These are phyloP conservation scores for Camelina neglecta DNA, from an alignment of 345 rosid species.

Conservation along the genomic window DNA sequence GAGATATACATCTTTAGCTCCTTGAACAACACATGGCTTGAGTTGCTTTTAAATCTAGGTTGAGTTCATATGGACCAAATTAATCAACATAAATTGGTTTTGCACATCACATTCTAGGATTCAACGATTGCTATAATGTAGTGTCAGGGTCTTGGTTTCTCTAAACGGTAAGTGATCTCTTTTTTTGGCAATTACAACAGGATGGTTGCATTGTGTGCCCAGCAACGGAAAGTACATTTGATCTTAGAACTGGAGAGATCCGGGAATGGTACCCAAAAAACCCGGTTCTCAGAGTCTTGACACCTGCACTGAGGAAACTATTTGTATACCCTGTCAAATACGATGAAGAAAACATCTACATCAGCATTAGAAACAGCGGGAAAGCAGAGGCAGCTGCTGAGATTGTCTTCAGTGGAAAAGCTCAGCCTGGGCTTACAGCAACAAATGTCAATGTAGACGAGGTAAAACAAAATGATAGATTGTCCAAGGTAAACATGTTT, in stretches of 20 bases:
- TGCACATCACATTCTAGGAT: not conserved
- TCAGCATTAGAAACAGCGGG: conserved; percentile 58
- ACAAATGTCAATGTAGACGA: conserved; percentile 87
- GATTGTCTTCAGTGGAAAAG: conserved; percentile 91
- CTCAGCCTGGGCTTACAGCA: conserved; percentile 90
- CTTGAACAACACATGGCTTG: not conserved
- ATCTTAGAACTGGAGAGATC: conserved; percentile 74
- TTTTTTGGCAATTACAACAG: conserved; percentile 43
- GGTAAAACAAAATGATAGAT: conserved; percentile 49
- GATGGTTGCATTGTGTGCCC: conserved; percentile 97
- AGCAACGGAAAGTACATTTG: conserved; percentile 85
- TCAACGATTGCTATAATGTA: not conserved
- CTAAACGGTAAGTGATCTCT: not conserved
- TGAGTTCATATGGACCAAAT: not conserved
- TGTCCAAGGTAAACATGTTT: not conserved
- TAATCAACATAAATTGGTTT: not conserved
- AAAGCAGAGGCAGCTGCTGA: conserved; percentile 72
- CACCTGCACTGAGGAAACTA: conserved; percentile 76
- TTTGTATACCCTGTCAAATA: conserved; percentile 72
- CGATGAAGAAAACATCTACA: conserved; percentile 79
- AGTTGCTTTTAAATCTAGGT: not conserved
- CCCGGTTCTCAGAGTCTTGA: conserved; percentile 81
- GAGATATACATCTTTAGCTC: not conserved
- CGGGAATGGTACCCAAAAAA: conserved; percentile 94
- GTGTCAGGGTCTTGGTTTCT: not conserved